A percentile compares a stretch with the other conserved stretches of the same genome.
Conservation (phyloP, 2,329 filamentous ascomycete species). For the Microdochium nivale region DNA sequence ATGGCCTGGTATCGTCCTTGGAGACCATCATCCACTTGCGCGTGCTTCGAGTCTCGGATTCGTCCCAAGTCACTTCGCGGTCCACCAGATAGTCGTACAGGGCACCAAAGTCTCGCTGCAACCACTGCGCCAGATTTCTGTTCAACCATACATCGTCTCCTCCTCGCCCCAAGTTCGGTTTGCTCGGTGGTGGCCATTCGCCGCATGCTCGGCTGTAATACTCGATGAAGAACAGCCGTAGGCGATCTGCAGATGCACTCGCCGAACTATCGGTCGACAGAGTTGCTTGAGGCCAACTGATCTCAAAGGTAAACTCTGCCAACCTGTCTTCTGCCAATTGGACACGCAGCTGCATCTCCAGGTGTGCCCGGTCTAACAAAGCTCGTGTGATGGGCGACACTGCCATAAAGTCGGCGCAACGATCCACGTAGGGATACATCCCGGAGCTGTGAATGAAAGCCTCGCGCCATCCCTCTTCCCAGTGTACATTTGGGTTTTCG, state of each 20-base stretch:
- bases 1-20: constrained; percentile 31
- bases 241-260: constrained; percentile 46
- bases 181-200: constrained; percentile 47
- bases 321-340: constrained; percentile 54
- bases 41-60: constrained; percentile 48
- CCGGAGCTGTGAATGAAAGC: constrained; percentile 59
- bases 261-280: constrained; percentile 26
- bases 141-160: constrained; percentile 51
- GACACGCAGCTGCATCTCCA: constrained; percentile 54
- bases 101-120: constrained; percentile 60
- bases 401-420: constrained; percentile 44
- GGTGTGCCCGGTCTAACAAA: constrained; percentile 51
- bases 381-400: constrained; percentile 54
- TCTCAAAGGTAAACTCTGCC: constrained; percentile 48
- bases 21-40: constrained; percentile 58
- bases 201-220: constrained; percentile 51
- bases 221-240: constrained; percentile 50
- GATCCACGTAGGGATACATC: constrained; percentile 47
- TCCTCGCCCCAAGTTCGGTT: constrained; percentile 12
- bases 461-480: constrained; percentile 61
- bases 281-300: constrained; percentile 46
- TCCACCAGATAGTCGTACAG: constrained; percentile 66
- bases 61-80: constrained; percentile 57
- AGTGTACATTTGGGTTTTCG: constrained; percentile 51
- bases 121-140: constrained; percentile 41